Evolutionary conservation across 2,329 filamentous ascomycete species (phyloP).

Genomic region (Aspergillus sp.): DNA sequence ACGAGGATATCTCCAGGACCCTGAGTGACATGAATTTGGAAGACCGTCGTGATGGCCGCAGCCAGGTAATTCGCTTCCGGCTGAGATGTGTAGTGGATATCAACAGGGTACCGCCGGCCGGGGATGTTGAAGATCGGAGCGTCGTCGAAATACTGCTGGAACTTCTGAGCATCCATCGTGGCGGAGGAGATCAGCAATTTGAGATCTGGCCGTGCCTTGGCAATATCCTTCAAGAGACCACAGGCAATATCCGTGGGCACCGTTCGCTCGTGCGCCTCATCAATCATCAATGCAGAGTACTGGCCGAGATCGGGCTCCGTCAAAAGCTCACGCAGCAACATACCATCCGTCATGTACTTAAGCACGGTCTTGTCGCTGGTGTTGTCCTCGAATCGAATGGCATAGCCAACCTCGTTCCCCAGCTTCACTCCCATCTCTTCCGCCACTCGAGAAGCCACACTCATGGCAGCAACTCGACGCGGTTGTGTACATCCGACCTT

Average conservation of each 20-base stretch:
- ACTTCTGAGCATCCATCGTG: slow-evolving; percentile 91
- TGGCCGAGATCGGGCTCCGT: slow-evolving; percentile 80
- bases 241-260: slow-evolving; percentile 88
- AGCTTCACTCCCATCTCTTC: slow-evolving; percentile 90
- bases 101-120: slow-evolving; percentile 82
- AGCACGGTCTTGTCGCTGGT: slow-evolving; percentile 88
- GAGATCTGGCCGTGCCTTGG: slow-evolving; percentile 77
- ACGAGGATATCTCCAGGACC: slow-evolving; percentile 86
- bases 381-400: slow-evolving; percentile 90
- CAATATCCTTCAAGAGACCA: slow-evolving; percentile 84
- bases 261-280: slow-evolving; percentile 94
- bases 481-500: slow-evolving; percentile 95
- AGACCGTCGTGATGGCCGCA: slow-evolving; percentile 87
- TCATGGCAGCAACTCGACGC: slow-evolving; percentile 94
- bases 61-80: slow-evolving; percentile 93
- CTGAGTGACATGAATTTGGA: slow-evolving; percentile 90
- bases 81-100: slow-evolving; percentile 85
- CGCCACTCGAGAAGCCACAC: slow-evolving; percentile 90
- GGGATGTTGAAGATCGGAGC: slow-evolving; percentile 94
- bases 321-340: slow-evolving; percentile 86
- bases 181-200: slow-evolving; percentile 92
- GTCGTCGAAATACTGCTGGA: slow-evolving; percentile 87
- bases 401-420: slow-evolving; percentile 90
- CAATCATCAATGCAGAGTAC: slow-evolving; percentile 91
- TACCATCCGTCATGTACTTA: slow-evolving; percentile 97